phyloP scores from a whole-genome alignment of 257 asterid species.

The Solanum ossicruentum region DNA sequence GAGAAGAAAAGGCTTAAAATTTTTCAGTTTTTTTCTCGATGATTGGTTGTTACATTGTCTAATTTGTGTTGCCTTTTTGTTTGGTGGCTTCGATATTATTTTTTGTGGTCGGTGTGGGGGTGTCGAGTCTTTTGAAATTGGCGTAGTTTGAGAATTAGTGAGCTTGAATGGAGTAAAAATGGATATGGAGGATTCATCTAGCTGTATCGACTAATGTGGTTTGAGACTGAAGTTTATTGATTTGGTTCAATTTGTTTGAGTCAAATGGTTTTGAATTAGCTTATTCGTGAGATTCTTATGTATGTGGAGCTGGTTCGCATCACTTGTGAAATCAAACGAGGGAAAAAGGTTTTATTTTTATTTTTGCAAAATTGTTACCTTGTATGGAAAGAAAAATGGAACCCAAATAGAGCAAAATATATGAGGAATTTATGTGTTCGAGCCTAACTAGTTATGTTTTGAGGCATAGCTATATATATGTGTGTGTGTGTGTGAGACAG shows the following conservation, averaged over 20 bases:
- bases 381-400: neutral
- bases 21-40: too few relatives aligned
- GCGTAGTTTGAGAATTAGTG: neutral
- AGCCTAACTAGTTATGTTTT: neutral
- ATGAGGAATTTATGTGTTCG: neutral
- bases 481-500: too few relatives aligned
- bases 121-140: neutral
- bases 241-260: neutral
- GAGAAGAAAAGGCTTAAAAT: neutral
- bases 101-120: too few relatives aligned
- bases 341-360: neutral
- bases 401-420: neutral
- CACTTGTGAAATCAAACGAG: neutral
- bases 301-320: constrained; percentile 7
- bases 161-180: neutral
- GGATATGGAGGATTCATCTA: neutral
- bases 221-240: neutral
- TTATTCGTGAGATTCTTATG: neutral
- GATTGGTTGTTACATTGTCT: neutral
- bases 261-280: neutral
- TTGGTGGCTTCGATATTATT: neutral
- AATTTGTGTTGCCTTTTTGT: neutral
- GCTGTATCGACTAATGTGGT: neutral
- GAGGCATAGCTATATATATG: neutral
- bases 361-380: neutral